Evolutionary conservation across 2,329 filamentous ascomycete species (phyloP).

Genomic region (Claviceps quebecensis): DNA sequence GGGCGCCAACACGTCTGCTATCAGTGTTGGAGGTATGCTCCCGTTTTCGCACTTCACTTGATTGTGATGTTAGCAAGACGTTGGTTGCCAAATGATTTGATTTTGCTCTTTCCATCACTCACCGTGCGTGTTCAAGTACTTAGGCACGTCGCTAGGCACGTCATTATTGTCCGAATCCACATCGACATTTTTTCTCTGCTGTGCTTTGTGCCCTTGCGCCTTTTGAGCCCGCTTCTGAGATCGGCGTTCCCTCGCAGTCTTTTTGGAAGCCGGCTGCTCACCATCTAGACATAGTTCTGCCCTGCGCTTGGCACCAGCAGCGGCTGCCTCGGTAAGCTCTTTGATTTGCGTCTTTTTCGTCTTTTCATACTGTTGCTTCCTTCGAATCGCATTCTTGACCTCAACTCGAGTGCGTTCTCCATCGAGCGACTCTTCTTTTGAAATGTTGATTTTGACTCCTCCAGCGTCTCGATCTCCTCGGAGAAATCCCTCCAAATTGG

Average conservation of each 20-base stretch:
- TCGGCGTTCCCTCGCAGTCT: neutral
- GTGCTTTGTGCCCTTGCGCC: slow-evolving; percentile 1
- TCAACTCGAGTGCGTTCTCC: slow-evolving; percentile 31
- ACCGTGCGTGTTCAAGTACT: slow-evolving; percentile 20
- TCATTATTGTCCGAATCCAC: slow-evolving; percentile 14
- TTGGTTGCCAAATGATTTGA: neutral
- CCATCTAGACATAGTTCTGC: slow-evolving; percentile 13
- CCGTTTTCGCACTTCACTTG: slow-evolving; percentile 33
- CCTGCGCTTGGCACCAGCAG: slow-evolving; percentile 25
- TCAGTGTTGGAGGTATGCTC: slow-evolving; percentile 18
- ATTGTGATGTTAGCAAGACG: neutral
- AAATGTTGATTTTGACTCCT: slow-evolving; percentile 41
- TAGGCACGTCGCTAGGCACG: slow-evolving; percentile 7
- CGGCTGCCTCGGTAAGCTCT: slow-evolving; percentile 22
- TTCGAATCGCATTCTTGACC: slow-evolving; percentile 43
- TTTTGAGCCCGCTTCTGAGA: slow-evolving; percentile 6
- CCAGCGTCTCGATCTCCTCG: slow-evolving; percentile 40
- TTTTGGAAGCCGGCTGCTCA: slow-evolving; percentile 4
- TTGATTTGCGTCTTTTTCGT: slow-evolving; percentile 26
- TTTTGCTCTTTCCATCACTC: slow-evolving; percentile 5
- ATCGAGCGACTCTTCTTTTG: slow-evolving; percentile 27
- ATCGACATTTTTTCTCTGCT: slow-evolving; percentile 7
- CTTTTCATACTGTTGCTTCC: slow-evolving; percentile 51
- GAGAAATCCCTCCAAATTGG: slow-evolving; percentile 57
- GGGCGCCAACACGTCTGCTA: slow-evolving; percentile 28